A percentile compares a stretch with the other conserved stretches of the same genome.
phyloP scores from a whole-genome alignment of 257 asterid genomes.

The Misopates orontium region DNA sequence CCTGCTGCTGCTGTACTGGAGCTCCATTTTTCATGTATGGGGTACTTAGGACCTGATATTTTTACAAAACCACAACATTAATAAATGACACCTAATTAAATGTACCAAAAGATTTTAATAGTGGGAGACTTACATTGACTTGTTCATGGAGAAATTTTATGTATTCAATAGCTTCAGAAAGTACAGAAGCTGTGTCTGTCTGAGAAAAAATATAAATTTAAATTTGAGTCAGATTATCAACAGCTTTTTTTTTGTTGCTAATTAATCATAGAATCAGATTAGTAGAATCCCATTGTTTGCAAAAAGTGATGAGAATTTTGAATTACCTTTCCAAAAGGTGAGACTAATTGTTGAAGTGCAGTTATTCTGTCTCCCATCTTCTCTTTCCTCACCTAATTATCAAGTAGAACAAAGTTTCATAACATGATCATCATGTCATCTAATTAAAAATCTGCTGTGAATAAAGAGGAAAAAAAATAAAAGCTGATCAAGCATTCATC shows the following conservation, averaged over 20 bases:
- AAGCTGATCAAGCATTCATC: conserved; percentile 22
- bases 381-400: conserved; percentile 78
- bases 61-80: conserved; percentile 3
- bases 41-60: conserved; percentile 58
- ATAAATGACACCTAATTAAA: not conserved
- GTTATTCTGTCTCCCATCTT: conserved; percentile 96
- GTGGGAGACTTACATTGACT: conserved; percentile 65
- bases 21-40: conserved; percentile 91
- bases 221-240: not conserved
- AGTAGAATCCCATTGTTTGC: conserved; percentile 25
- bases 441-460: conserved; percentile 2
- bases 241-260: too few relatives aligned
- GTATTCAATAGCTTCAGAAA: conserved; percentile 86
- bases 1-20: conserved; percentile 70
- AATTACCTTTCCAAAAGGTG: conserved; percentile 90
- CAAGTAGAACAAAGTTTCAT: conserved; percentile 22
- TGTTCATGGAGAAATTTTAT: conserved; percentile 86
- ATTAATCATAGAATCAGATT: conserved; percentile 9
- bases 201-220: conserved; percentile 25
- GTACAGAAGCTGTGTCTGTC: conserved; percentile 99
- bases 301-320: conserved; percentile 34
- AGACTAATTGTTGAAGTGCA: conserved; percentile 86
- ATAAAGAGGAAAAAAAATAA: conserved; percentile 16
- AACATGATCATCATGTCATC: conserved; percentile 26
- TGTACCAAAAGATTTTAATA: not conserved